Percentiles rank a stretch among this genome's conserved stretches.
phyloP scores from a whole-genome alignment of 1,284 basidiomycete genomes.

The Moesziomyces sp. region DNA sequence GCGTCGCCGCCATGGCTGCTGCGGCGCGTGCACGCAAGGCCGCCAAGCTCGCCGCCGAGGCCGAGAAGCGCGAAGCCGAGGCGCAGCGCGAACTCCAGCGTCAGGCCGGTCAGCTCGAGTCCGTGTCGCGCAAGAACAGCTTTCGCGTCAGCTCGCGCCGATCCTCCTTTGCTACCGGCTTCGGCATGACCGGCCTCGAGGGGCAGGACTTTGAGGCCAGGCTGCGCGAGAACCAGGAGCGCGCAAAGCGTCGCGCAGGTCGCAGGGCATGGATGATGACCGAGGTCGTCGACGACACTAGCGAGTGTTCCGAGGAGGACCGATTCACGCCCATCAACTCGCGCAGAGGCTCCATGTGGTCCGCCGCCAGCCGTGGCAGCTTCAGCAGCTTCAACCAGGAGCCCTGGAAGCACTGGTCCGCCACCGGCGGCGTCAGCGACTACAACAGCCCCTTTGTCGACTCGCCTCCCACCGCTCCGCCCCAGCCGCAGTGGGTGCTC shows the following conservation, averaged over 20 bases:
- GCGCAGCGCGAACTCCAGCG: constrained; percentile 42
- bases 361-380: constrained; percentile 40
- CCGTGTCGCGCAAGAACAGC: constrained; percentile 47
- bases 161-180: constrained; percentile 48
- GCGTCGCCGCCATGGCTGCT: constrained; percentile 61
- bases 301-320: constrained; percentile 58
- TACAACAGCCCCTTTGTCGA: constrained; percentile 40
- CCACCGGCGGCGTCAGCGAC: constrained; percentile 38
- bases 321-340: constrained; percentile 61
- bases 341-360: constrained; percentile 53
- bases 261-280: constrained; percentile 64
- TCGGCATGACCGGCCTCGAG: constrained; percentile 50
- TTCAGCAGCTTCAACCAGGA: constrained; percentile 50
- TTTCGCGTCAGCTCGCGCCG: constrained; percentile 49
- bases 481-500: constrained; percentile 76
- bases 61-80: constrained; percentile 49
- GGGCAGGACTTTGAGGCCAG: constrained; percentile 55
- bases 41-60: constrained; percentile 47
- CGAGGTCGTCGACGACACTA: constrained; percentile 60
- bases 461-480: constrained; percentile 36
- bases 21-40: constrained; percentile 59
- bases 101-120: constrained; percentile 27
- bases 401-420: constrained; percentile 37
- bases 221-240: constrained; percentile 63
- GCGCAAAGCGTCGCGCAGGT: constrained; percentile 51